A percentile compares a stretch with the other conserved stretches of the same genome.
phyloP scores from a whole-genome alignment of 305 asterid species.

The Solanum hybrid region DNA sequence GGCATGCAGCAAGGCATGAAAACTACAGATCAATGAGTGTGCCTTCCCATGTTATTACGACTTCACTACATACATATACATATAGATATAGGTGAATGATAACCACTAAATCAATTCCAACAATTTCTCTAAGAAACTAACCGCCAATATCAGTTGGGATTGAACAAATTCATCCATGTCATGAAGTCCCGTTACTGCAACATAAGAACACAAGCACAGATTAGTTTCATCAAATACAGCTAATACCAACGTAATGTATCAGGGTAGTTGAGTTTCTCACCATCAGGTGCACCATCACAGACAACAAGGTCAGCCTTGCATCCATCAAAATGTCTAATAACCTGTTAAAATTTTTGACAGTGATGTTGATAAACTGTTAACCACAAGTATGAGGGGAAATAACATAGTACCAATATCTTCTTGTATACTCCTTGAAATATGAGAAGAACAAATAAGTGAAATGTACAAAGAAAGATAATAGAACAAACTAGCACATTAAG shows the following conservation, averaged over 20 bases:
- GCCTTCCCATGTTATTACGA: not conserved
- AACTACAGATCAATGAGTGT: not conserved
- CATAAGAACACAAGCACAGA: constrained; percentile 9
- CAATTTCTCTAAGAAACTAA: constrained; percentile 22
- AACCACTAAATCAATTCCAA: not conserved
- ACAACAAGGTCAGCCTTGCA: constrained; percentile 98
- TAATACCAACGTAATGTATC: not conserved
- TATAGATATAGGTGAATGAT: not conserved
- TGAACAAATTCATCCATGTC: constrained; percentile 99
- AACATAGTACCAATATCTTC: not conserved
- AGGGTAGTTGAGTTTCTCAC: constrained; percentile 30
- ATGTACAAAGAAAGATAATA: not conserved
- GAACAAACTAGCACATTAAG: not conserved
- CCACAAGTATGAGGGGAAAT: not conserved
- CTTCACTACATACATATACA: not conserved
- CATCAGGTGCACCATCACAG: constrained; percentile 99
- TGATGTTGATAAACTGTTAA: not conserved
- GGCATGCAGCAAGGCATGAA: not conserved
- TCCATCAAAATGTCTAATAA: constrained; percentile 95
- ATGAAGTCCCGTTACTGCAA: constrained; percentile 88
- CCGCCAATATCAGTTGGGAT: constrained; percentile 93
- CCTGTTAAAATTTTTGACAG: constrained; percentile 29
- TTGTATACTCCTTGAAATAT: not conserved
- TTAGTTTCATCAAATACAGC: constrained; percentile 3
- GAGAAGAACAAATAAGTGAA: not conserved